Percentiles rank a stretch among this genome's conserved stretches.
Evolutionary conservation across 83 land plant genomes (phyloP).

Genomic region (Thuja plicata): DNA sequence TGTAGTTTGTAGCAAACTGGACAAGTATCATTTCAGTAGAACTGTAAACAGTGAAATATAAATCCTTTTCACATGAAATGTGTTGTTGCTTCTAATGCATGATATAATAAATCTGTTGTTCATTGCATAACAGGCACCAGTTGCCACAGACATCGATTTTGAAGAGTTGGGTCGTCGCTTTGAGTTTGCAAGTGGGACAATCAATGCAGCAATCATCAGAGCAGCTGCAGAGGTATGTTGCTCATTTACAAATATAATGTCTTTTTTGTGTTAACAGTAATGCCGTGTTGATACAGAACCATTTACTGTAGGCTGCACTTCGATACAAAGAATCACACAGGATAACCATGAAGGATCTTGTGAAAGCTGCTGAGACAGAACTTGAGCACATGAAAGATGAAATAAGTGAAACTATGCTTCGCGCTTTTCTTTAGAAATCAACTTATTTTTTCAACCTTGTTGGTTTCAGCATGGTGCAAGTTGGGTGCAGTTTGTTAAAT

Average conservation of each 20-base stretch:
- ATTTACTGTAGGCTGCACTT: conserved; percentile 26
- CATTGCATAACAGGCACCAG: conserved; percentile 24
- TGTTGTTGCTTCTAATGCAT: background rate
- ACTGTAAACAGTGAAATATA: background rate
- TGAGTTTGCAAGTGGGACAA: conserved; percentile 36
- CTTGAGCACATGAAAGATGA: conserved; percentile 27
- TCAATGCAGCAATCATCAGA: conserved; percentile 29
- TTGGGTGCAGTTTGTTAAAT: background rate
- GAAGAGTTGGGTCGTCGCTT: conserved; percentile 40
- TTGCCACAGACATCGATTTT: conserved; percentile 27
- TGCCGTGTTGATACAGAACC: conserved; percentile 3
- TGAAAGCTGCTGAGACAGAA: conserved; percentile 37
- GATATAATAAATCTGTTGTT: background rate
- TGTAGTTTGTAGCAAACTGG: background rate
- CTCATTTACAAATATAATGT: background rate
- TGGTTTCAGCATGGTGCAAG: background rate
- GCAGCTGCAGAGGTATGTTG: conserved; percentile 35
- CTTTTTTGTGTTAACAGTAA: background rate
- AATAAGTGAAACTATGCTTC: conserved; percentile 27
- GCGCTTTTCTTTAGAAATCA: conserved; percentile 24
- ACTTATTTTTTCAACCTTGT: background rate
- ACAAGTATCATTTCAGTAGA: background rate
- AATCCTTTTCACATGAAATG: background rate
- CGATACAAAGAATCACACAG: conserved; percentile 22
- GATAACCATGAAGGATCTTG: conserved; percentile 29